Base-by-base conservation (phyloP, 345 rosid genomes). In the Salix exigua region DNA sequence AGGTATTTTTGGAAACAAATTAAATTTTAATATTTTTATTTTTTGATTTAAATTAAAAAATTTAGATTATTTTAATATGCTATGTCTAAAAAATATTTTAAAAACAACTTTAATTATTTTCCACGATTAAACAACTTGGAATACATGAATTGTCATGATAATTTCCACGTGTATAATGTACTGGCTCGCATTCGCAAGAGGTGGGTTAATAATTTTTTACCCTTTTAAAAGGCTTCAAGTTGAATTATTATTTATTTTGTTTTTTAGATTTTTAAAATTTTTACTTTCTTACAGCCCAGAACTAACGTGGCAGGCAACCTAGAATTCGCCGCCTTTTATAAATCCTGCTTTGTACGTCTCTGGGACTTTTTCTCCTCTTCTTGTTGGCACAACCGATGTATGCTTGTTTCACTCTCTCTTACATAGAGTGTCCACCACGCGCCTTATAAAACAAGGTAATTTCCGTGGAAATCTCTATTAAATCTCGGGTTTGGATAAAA, bases 301-400 rank as follows among this genome's bases (percentile, higher is more conserved):
- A 50, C 38, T 84, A 91, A 91, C 93, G 88, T 91, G 94, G 91
- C 86, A 75, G 87, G 92, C 91, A 86, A 76, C 97, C 89, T 93
- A 77, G 97, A 88, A 82, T 75, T 89, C 80, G 92, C 88, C 93
- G 91, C 96, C 93, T 84, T 88, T 83, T 83, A 90, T 84, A 83
- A 88, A 58, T 74, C 84, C 70, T 61, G 83, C 64, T 33, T 70
- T 76, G 91, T 85, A 80, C 87, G 81, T 80, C 88, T 88, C 91
- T 85, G 91, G 85, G 87, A 78, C 12, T 74, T 82, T 86, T 83
- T 76, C 82, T 82, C 85, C 77, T 60, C 81, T 87, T 60, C 74
- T 74, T 83, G 88, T 85, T 78, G 58, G 68, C 69, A 30, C 44
- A 68, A 65, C 73, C 84, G 76, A 81, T 78, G 81, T 67, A 25